Evolutionary conservation across 2,329 filamentous ascomycete genomes (phyloP), one percentile per base, ranked within the genome.

Genomic region (Phialophora macrospora): DNA sequence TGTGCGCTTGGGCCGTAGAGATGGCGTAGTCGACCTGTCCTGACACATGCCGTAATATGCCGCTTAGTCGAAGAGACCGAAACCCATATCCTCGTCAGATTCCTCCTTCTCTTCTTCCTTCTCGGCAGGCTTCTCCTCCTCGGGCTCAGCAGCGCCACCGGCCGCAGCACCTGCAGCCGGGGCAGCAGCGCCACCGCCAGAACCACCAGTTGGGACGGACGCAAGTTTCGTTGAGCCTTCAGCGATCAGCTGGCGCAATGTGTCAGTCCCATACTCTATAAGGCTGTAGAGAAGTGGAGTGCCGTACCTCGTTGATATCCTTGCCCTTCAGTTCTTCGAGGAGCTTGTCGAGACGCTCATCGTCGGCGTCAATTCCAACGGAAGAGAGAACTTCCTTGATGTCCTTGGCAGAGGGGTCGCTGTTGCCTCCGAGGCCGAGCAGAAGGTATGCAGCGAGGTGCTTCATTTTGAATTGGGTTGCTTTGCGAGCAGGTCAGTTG

Each of bases 381-480:
- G 94, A 91, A 78, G 88, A 88, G 80, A 99, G 92, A 77, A 99
- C 93, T 71, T 78, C 80, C 86, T 91, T 95, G 87, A 99, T 84
- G 80, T 98, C 93, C 74, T 82, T 81, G 77, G 91, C 92, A 72
- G 91, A 93, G 76, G 95, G 95, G 72, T 88, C 88, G 85, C 87
- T 81, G 88, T 97, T 98, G 84, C 95, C 95, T 81, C 87, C 94
- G 76, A 98, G 90, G 85, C 85, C 84, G 82, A 98, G 92, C 80
- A 99, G 94, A 80, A 99, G 93, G 89, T 96, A 98, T 81, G 95
- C 94, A 81, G 95, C 95, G 86, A 99, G 90, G 86, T 98, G 90
- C 93, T 99, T 98, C 95, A 99, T 98, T 92, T 89, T 96, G 81
- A 78, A 75, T 58, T 71, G 58, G 55, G 70, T 71, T 69, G 70